Base-by-base conservation (phyloP, 176 grass and related monocot genomes). In the Juncus inflexus region DNA sequence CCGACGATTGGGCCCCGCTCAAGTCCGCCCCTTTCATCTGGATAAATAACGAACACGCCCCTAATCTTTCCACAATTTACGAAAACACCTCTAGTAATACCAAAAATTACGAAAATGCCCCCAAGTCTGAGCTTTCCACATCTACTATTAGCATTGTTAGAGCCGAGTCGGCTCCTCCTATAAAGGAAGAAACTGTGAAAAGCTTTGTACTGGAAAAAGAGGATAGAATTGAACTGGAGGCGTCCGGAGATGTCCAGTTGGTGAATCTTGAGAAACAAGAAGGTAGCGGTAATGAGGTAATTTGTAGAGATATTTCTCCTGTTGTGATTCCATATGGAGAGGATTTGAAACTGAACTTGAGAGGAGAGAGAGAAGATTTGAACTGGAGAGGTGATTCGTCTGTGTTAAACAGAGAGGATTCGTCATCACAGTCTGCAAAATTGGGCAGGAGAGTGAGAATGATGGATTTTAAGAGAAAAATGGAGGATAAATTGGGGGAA, bases 401-500 rank as follows among this genome's bases (percentile, higher is more conserved):
- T 7, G 39, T 60, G 54, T 65, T 68, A 3, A 69, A 55, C 2
- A 73, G 70, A 40, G 78, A 94, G 61, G 72, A 76, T 6, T 41
- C 64, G 3, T 56, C 37, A 4, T 49, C 10, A 0, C 86, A 83
- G 61, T 51, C 52, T 70, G 90, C 76, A 69, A 62, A 69, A 4
- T 74, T 3, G 5, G 43, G 83, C 11, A 79, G 80, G 50, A 76
- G 87, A 67, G 78, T 82, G 50, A 86, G 64, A 40, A 88, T 97
- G 87, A 64, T 91, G 87, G 87, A 91, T 73, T 83, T 97, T 4
- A 72, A 77, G 63, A 97, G 89, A 78, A 80, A 68, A 77, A 58
- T 97, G 79, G 92, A 84, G 11, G 92, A 83, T 73, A 97, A 97
- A 63, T 76, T 97, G 54, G 92, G 90, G 73, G 92, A 97, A 70